Evolutionary conservation across 2,329 filamentous ascomycete genomes (phyloP).

Genomic region (Coniochaeta ligniaria): DNA sequence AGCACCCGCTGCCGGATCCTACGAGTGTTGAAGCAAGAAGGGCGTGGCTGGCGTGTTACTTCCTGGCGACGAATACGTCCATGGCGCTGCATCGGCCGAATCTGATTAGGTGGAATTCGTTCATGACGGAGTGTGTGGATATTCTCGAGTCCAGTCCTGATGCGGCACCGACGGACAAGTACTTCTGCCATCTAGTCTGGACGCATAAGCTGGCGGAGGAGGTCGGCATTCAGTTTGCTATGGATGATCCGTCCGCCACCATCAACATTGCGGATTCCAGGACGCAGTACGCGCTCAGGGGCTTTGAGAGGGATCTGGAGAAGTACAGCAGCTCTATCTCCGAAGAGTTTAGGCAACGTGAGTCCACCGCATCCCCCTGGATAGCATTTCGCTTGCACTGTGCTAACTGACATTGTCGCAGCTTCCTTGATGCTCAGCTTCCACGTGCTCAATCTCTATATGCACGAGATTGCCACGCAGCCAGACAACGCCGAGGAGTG

Average conservation of each 20-base stretch:
- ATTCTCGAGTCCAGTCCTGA: constrained; percentile 46
- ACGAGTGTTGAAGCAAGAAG: constrained; percentile 47
- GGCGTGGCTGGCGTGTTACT: constrained; percentile 53
- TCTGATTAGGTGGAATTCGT: constrained; percentile 51
- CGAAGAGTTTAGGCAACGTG: constrained; percentile 46
- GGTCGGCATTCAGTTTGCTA: constrained; percentile 56
- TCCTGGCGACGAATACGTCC: constrained; percentile 50
- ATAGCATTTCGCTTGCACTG: too few relatives aligned
- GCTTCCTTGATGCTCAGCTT: constrained; percentile 59
- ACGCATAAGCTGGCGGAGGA: constrained; percentile 61
- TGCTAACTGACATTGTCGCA: constrained; percentile 19
- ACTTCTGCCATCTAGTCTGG: constrained; percentile 52
- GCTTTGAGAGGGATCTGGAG: constrained; percentile 57
- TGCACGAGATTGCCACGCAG: constrained; percentile 70
- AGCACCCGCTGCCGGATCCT: constrained; percentile 39
- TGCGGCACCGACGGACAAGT: constrained; percentile 47
- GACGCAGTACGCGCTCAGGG: constrained; percentile 56
- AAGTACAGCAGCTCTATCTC: constrained; percentile 51
- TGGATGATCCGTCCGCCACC: constrained; percentile 53
- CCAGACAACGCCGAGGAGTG: constrained; percentile 52
- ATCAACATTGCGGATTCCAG: constrained; percentile 54
- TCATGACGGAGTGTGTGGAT: constrained; percentile 53
- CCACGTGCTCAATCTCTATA: constrained; percentile 60
- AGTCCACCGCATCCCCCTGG: constrained; percentile 19
- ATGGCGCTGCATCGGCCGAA: constrained; percentile 56